Conservation (phyloP, 768 basidiomycete genomes). For the Serendipita sp. region DNA sequence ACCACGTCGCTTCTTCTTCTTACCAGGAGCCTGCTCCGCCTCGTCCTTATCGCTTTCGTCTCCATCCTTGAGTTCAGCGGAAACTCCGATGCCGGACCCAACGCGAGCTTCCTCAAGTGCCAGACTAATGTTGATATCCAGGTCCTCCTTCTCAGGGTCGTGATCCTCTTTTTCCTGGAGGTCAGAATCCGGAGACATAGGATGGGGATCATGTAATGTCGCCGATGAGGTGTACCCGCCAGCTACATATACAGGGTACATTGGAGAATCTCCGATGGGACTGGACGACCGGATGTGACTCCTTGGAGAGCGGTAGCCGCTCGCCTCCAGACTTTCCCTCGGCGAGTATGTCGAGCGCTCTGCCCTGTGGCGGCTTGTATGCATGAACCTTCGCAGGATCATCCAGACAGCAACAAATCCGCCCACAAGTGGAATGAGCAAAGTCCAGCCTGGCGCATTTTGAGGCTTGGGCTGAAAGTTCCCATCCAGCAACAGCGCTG, state of each 20-base stretch:
- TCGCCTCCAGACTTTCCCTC: neutral
- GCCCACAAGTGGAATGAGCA: neutral
- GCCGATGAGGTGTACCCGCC: neutral
- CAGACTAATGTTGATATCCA: neutral
- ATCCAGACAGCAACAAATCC: constrained; percentile 1
- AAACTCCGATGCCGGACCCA: constrained; percentile 15
- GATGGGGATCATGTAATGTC: neutral
- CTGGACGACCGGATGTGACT: neutral
- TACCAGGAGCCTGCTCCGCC: constrained; percentile 28
- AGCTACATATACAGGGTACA: neutral
- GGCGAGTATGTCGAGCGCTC: neutral
- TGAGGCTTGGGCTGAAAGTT: neutral
- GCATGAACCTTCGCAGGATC: neutral
- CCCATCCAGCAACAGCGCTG: no score
- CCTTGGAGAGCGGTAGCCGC: neutral
- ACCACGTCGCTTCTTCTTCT: constrained; percentile 25
- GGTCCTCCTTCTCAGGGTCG: neutral
- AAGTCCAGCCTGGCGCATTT: neutral
- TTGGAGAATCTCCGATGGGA: no score
- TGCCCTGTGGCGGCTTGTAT: neutral
- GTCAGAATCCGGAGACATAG: neutral
- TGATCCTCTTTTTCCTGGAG: neutral
- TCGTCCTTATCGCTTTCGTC: constrained; percentile 50
- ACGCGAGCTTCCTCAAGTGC: constrained; percentile 13
- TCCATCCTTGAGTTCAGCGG: constrained; percentile 25